Conservation (phyloP, 345 rosid species). For the Salix brachista region DNA sequence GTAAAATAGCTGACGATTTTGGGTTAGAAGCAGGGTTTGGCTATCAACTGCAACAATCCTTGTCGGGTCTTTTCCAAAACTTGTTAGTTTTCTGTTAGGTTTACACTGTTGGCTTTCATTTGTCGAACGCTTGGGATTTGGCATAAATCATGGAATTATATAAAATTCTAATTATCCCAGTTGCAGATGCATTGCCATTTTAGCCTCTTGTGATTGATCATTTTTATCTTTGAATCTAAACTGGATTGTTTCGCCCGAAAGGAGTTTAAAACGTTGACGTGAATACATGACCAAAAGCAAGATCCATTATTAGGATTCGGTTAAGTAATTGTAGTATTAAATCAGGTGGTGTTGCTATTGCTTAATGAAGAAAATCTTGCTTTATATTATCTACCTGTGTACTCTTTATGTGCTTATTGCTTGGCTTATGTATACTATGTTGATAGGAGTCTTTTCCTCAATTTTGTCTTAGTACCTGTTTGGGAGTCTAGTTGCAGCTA, state of each 20-base stretch:
- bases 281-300: background rate
- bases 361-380: no score
- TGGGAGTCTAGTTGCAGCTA: no score
- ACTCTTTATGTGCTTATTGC: no score
- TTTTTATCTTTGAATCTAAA: background rate
- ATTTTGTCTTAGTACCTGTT: background rate
- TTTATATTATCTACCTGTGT: no score
- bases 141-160: background rate
- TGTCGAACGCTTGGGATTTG: background rate
- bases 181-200: background rate
- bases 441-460: background rate
- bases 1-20: background rate
- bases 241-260: background rate
- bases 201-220: background rate
- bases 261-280: background rate
- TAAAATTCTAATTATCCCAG: background rate
- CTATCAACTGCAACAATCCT: background rate
- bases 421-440: background rate
- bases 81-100: no score
- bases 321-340: background rate
- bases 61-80: background rate
- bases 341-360: no score
- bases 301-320: background rate
- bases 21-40: background rate
- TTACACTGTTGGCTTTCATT: background rate